Conservation (phyloP, 1,139 yeast species). For the Fermentozyma sake region DNA sequence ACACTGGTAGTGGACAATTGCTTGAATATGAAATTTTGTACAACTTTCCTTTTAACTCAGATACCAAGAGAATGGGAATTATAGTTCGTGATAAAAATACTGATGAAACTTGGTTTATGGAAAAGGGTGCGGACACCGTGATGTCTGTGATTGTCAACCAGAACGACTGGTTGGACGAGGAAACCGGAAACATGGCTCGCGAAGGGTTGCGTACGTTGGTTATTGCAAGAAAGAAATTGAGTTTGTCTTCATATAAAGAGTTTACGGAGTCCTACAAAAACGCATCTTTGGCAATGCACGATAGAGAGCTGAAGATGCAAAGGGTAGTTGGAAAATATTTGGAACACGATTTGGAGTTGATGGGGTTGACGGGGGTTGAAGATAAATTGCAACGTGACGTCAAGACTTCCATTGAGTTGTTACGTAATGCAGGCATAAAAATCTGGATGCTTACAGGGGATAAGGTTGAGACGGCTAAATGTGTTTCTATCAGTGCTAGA, state of each 20-base stretch:
- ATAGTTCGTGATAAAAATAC: slow-evolving; percentile 59
- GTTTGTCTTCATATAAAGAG: slow-evolving; percentile 48
- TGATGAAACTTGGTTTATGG: slow-evolving; percentile 76
- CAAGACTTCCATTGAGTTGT: slow-evolving; percentile 83
- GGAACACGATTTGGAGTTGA: slow-evolving; percentile 78
- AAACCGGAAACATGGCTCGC: slow-evolving; percentile 95
- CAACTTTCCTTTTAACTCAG: slow-evolving; percentile 91
- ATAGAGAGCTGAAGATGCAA: slow-evolving; percentile 73
- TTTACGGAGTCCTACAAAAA: slow-evolving; percentile 62
- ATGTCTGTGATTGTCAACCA: slow-evolving; percentile 81
- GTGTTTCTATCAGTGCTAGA: slow-evolving; percentile 93
- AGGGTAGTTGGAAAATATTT: slow-evolving; percentile 61
- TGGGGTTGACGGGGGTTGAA: slow-evolving; percentile 96
- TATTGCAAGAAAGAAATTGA: slow-evolving; percentile 73
- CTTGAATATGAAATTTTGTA: slow-evolving; percentile 67
- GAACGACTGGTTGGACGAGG: slow-evolving; percentile 97
- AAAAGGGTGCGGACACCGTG: slow-evolving; percentile 96
- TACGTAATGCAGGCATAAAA: slow-evolving; percentile 93
- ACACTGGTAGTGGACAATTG: slow-evolving; percentile 51
- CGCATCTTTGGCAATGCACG: slow-evolving; percentile 75
- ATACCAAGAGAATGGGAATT: slow-evolving; percentile 95
- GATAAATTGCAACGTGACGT: slow-evolving; percentile 90
- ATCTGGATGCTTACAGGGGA: slow-evolving; percentile 99
- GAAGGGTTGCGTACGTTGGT: slow-evolving; percentile 96
- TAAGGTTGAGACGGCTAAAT: slow-evolving; percentile 95